A percentile compares a stretch with the other conserved stretches of the same genome.
These are phyloP conservation scores for Penicillium antarcticum DNA, from an alignment of 495 filamentous ascomycete species.

Conservation along the genomic window DNA sequence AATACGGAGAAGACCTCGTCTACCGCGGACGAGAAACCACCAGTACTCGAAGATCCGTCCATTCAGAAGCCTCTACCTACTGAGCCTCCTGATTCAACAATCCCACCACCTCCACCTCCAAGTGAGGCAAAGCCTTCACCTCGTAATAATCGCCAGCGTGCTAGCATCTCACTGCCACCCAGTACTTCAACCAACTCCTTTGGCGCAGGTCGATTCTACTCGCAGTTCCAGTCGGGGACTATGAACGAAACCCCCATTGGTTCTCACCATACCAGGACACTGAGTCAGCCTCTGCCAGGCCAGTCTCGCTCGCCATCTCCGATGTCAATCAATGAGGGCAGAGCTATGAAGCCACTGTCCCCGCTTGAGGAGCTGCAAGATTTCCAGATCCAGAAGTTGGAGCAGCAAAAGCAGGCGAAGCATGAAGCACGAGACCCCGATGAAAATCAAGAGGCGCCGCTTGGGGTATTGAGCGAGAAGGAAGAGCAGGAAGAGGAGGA, in stretches of 20 bases:
- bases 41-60: background rate
- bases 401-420: background rate
- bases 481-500: conserved; percentile 1
- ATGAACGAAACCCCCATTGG: conserved; percentile 1
- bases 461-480: background rate
- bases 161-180: conserved; percentile 11
- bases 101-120: conserved; percentile 1
- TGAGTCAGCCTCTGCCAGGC: conserved; percentile 11
- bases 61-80: conserved; percentile 7
- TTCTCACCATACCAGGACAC: conserved; percentile 6
- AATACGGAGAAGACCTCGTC: background rate
- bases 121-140: background rate
- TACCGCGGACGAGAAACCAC: background rate
- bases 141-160: conserved; percentile 5
- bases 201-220: conserved; percentile 19
- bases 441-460: background rate
- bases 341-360: background rate
- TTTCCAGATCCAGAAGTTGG: background rate
- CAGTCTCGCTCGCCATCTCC: conserved; percentile 10
- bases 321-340: background rate
- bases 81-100: background rate
- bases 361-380: background rate
- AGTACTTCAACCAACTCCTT: conserved; percentile 6
- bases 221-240: conserved; percentile 5
- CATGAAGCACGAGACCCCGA: background rate